Conservation (phyloP, 2,329 filamentous ascomycete genomes). For the Alternaria tenuissima region DNA sequence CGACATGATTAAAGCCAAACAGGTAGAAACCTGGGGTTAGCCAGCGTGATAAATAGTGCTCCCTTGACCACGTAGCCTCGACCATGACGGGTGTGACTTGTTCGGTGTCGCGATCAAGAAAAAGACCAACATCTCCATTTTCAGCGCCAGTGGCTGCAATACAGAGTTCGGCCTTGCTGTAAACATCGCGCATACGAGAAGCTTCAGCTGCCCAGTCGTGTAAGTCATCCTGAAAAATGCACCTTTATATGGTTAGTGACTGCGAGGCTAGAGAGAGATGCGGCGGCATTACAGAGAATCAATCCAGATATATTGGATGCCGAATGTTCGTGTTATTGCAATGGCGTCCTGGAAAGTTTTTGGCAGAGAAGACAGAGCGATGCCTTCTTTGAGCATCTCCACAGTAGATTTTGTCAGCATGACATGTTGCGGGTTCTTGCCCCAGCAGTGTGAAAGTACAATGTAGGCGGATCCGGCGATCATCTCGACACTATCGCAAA, state of each 20-base stretch:
- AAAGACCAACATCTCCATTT: background rate
- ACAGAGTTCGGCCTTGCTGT: background rate
- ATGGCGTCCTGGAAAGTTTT: background rate
- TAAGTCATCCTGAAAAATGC: background rate
- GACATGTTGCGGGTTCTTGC: background rate
- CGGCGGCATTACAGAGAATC: background rate
- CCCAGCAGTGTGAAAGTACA: background rate
- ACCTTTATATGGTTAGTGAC: background rate
- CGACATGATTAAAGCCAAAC: background rate
- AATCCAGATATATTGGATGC: background rate
- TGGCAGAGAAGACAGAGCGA: accelerated
- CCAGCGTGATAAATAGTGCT: accelerated
- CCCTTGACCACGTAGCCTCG: background rate
- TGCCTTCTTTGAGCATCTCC: background rate
- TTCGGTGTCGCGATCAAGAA: background rate
- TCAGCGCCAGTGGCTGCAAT: background rate
- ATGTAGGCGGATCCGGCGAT: background rate
- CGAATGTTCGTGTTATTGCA: background rate
- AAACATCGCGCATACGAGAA: background rate
- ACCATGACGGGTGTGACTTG: background rate
- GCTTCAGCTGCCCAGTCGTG: background rate
- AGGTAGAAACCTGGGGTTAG: background rate
- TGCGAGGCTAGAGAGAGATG: accelerated
- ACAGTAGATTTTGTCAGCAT: background rate
- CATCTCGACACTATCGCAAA: background rate